Conservation (phyloP, 352 stramenopile species). For the Plasmopara halstedii region DNA sequence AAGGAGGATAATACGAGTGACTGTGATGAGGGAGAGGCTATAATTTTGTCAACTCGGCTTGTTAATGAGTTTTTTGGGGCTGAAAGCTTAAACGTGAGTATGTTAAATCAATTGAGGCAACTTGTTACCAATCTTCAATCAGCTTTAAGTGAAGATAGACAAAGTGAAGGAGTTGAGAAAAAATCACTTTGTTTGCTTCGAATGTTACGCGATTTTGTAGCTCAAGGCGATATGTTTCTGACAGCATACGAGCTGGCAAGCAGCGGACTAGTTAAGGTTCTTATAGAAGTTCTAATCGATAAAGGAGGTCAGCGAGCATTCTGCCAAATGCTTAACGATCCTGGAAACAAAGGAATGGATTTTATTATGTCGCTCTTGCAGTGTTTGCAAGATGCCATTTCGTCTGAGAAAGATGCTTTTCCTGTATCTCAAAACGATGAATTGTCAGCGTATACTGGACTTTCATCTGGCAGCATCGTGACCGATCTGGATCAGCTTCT, state of each 20-base stretch:
- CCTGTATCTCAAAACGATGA: constrained; percentile 15
- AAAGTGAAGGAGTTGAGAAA: neutral
- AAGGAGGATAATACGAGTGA: constrained; percentile 13
- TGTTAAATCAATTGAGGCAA: constrained; percentile 24
- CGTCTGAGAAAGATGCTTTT: constrained; percentile 53
- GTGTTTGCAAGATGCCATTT: constrained; percentile 54
- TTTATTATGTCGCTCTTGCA: constrained; percentile 29
- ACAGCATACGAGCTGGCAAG: constrained; percentile 56
- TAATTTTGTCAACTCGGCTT: constrained; percentile 21
- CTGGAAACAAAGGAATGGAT: constrained; percentile 4
- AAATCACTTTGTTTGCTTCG: constrained; percentile 14
- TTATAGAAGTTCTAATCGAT: constrained; percentile 28
- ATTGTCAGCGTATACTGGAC: neutral
- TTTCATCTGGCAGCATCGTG: constrained; percentile 28
- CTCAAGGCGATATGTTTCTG: constrained; percentile 23
- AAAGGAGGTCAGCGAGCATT: constrained; percentile 29
- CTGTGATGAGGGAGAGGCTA: constrained; percentile 22
- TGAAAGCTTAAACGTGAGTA: constrained; percentile 22
- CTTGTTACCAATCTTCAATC: constrained; percentile 24
- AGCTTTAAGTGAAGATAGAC: neutral
- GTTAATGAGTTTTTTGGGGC: constrained; percentile 36
- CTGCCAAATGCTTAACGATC: constrained; percentile 20
- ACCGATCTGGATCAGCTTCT: constrained; percentile 55
- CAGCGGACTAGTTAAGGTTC: constrained; percentile 41
- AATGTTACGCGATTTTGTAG: constrained; percentile 17